phyloP scores from a whole-genome alignment of 257 asterid species.

The Solanum tarapatanum region DNA sequence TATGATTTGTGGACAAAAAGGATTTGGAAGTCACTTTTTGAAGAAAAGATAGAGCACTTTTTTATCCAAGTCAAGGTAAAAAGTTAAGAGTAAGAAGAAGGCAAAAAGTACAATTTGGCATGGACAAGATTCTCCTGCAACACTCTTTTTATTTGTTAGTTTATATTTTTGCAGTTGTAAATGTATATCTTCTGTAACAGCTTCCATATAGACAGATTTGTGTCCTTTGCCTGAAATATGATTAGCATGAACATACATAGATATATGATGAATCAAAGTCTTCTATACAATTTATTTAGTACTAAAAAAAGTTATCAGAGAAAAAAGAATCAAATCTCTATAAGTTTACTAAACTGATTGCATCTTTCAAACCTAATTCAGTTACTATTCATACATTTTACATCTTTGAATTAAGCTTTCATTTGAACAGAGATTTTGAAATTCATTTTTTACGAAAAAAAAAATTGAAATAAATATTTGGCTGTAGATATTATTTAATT shows the following conservation, averaged over 20 bases:
- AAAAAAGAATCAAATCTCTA: not conserved
- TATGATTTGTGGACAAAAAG: not conserved
- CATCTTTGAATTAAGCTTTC: not conserved
- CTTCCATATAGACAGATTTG: not conserved
- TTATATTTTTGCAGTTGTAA: not conserved
- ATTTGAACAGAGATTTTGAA: not conserved
- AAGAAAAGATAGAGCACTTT: not conserved
- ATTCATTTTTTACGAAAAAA: too few species aligned
- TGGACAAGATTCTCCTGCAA: not conserved
- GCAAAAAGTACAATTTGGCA: slow-evolving; percentile 3
- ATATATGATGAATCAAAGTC: not conserved
- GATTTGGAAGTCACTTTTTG: not conserved
- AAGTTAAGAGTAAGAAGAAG: not conserved
- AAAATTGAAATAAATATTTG: too few species aligned
- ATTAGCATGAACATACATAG: not conserved
- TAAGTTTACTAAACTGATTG: not conserved
- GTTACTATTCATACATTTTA: not conserved
- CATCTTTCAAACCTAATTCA: not conserved
- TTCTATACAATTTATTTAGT: not conserved
- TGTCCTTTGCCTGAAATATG: not conserved
- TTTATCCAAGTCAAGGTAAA: not conserved
- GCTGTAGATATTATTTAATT: not conserved
- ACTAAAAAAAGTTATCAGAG: not conserved
- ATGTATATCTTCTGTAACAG: not conserved
- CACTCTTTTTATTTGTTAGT: not conserved